A percentile compares a stretch with the other conserved stretches of the same genome.
Evolutionary conservation across 129 eudicot genomes (phyloP).

Genomic region (Sambucus nigra): DNA sequence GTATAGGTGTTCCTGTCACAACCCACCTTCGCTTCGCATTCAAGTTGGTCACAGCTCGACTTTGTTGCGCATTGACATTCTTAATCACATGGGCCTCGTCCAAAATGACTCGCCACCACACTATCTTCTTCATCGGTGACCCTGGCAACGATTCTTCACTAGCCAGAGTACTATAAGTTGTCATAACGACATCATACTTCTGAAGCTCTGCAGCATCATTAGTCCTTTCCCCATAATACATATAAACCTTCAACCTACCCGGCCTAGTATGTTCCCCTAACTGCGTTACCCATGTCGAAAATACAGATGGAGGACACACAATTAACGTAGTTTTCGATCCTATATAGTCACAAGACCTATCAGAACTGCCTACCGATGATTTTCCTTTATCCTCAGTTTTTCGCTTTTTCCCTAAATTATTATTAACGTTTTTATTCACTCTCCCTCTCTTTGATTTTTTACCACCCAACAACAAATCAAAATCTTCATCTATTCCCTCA

Average conservation of each 20-base stretch:
- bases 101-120: slow-evolving; percentile 84
- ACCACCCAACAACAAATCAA: slow-evolving; percentile 13
- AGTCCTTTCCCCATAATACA: slow-evolving; percentile 85
- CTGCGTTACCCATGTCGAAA: slow-evolving; percentile 74
- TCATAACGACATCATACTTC: slow-evolving; percentile 66
- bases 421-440: slow-evolving; percentile 14
- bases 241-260: slow-evolving; percentile 47
- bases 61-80: slow-evolving; percentile 52
- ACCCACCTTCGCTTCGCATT: slow-evolving; percentile 76
- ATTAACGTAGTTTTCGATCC: slow-evolving; percentile 47
- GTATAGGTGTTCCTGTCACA: slow-evolving; percentile 91
- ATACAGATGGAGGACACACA: slow-evolving; percentile 84
- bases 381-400: slow-evolving; percentile 26
- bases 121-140: slow-evolving; percentile 57
- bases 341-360: background rate
- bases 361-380: background rate
- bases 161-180: slow-evolving; percentile 67
- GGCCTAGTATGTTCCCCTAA: slow-evolving; percentile 51
- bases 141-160: slow-evolving; percentile 20
- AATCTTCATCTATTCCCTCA: slow-evolving; percentile 14
- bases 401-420: slow-evolving; percentile 26
- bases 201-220: slow-evolving; percentile 46
- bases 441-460: slow-evolving; percentile 43
- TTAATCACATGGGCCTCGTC: slow-evolving; percentile 93
- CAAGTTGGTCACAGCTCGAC: slow-evolving; percentile 52